A percentile compares a stretch with the other conserved stretches of the same genome.
Conservation (phyloP, 2,329 filamentous ascomycete genomes). For the Colletotrichum kahawae region DNA sequence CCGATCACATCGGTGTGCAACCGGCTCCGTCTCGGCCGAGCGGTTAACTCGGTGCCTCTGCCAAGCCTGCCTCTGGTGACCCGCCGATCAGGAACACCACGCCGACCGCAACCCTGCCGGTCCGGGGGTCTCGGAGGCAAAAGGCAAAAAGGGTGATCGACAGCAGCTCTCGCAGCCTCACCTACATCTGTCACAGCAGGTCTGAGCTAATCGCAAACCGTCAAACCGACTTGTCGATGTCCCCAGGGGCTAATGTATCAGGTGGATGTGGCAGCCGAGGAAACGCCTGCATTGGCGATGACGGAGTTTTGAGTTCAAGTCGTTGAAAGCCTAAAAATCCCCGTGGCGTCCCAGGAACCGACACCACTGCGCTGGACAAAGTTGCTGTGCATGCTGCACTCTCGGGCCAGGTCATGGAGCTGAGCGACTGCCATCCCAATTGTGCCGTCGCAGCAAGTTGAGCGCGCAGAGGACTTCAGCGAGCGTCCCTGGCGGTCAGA, state of each 20-base stretch:
- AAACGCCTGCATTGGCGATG: not conserved
- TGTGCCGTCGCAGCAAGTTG: not conserved
- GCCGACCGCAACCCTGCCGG: not conserved
- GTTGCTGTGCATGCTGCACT: not conserved
- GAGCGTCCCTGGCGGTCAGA: not conserved
- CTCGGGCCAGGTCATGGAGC: not conserved
- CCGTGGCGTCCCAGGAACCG: not conserved
- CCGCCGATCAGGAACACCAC: not conserved
- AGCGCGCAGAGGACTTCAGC: not conserved
- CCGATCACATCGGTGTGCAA: not conserved
- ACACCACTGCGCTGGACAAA: not conserved
- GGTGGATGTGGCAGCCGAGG: not conserved
- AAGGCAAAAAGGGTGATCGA: not conserved
- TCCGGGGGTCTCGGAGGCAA: not conserved
- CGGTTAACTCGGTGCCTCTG: not conserved
- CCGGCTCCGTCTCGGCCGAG: constrained; percentile 3
- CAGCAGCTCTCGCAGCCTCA: not conserved
- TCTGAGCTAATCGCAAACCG: constrained; percentile 3
- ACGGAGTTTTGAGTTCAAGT: constrained; percentile 12
- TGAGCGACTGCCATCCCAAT: constrained; percentile 18
- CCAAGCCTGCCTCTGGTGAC: not conserved
- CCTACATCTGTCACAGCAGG: not conserved
- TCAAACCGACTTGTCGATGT: not conserved
- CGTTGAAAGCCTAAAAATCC: constrained; percentile 11
- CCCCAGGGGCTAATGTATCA: constrained; percentile 10